Conservation (phyloP, 2,329 filamentous ascomycete species). For the Exophiala viscosa region DNA sequence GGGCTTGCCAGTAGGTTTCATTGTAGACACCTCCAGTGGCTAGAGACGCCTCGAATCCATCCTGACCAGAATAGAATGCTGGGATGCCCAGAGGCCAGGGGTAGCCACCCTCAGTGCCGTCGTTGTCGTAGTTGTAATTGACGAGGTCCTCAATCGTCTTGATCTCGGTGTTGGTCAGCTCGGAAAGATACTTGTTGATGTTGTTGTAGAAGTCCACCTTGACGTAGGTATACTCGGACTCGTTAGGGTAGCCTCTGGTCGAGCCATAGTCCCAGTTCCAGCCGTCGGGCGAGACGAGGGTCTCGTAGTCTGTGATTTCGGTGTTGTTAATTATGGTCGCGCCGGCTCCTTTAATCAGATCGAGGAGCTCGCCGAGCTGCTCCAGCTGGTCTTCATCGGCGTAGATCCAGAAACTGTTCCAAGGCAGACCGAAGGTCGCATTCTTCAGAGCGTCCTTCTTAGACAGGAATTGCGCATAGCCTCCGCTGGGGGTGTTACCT, state of each 20-base stretch:
- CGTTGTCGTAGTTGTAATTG: slow-evolving; percentile 59
- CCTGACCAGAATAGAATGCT: slow-evolving; percentile 67
- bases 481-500: slow-evolving; percentile 51
- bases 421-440: slow-evolving; percentile 67
- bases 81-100: slow-evolving; percentile 50
- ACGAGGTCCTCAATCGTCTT: slow-evolving; percentile 63
- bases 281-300: slow-evolving; percentile 61
- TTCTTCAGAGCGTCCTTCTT: slow-evolving; percentile 54
- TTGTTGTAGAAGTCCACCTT: slow-evolving; percentile 65
- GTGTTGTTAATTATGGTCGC: slow-evolving; percentile 67
- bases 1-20: slow-evolving; percentile 64
- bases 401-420: slow-evolving; percentile 66
- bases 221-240: slow-evolving; percentile 70
- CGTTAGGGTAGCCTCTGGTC: slow-evolving; percentile 52
- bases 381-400: slow-evolving; percentile 55
- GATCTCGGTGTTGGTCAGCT: slow-evolving; percentile 60
- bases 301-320: slow-evolving; percentile 62
- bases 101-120: slow-evolving; percentile 63
- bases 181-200: slow-evolving; percentile 60
- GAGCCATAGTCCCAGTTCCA: slow-evolving; percentile 72
- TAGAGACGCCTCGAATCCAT: slow-evolving; percentile 61
- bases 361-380: slow-evolving; percentile 51
- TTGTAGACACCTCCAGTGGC: slow-evolving; percentile 59
- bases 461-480: slow-evolving; percentile 57
- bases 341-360: slow-evolving; percentile 57